Base-by-base conservation (phyloP, 2,329 filamentous ascomycete species). In the Exophiala sideris region DNA sequence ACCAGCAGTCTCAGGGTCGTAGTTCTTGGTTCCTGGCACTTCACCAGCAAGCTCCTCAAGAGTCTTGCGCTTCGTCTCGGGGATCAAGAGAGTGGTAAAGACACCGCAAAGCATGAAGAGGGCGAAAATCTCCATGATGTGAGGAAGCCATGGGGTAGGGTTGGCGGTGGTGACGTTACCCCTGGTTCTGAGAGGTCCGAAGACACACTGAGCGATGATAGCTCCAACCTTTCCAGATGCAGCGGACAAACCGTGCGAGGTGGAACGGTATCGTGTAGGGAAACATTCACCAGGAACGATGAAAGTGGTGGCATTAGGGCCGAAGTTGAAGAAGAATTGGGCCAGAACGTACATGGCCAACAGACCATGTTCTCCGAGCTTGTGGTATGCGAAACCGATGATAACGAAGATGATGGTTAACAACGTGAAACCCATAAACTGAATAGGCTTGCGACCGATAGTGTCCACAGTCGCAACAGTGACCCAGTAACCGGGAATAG, bases 401-500 rank as follows among this genome's bases (percentile, higher is more conserved):
- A 85, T 66, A 63, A 77, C 76, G 65, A 87, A 87, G 9, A 86
- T 67, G 41, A 82, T 71, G 1, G 83, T 86, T 3, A 88, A 73
- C 12, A 86, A 65, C 34, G 32, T 24, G 67, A 87, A 87, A 12
- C 84, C 84, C 41, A 79, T 66, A 2, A 87, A 68, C 73, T 84
- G 89, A 53, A 92, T 89, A 1, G 87, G 82, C 75, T 89, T 91
- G 65, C 88, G 86, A 50, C 88, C 88, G 11, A 91, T 64, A 1
- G 79, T 87, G 70, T 92, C 88, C 52, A 90, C 82, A 1, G 82
- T 83, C 10, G 83, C 83, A 5, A 91, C 87, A 0, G 87, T 88
- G 12, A 89, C 80, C 88, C 88, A 91, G 76, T 91, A 91, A 11
- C 88, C 88, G 0, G 88, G 88, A 11, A 91, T 87, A 45, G 88